A percentile compares a stretch with the other conserved stretches of the same genome.
Conservation (phyloP, 768 basidiomycete species). For the Pulveroboletus ravenelii region DNA sequence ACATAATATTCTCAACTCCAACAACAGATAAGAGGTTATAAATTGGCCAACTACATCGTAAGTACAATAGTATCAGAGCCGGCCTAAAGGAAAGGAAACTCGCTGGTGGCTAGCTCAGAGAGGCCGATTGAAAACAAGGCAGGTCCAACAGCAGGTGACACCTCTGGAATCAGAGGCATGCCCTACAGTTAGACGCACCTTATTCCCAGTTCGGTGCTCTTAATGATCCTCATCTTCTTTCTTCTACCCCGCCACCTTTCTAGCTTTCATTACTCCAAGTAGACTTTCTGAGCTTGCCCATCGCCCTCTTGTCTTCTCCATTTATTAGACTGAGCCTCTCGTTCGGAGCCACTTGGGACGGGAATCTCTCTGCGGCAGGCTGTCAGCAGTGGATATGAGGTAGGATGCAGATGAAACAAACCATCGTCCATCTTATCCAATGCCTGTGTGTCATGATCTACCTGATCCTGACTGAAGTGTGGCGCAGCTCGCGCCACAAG, state of each 20-base stretch:
- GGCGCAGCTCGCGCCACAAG: conserved; percentile 5
- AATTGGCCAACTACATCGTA: too few relatives aligned
- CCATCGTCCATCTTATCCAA: conserved; percentile 6
- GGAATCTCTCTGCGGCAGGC: background rate
- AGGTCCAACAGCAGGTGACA: conserved; percentile 18
- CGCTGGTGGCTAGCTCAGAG: background rate
- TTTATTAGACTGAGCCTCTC: conserved; percentile 1
- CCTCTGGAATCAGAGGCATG: conserved; percentile 6
- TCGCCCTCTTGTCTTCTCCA: background rate
- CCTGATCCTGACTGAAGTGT: background rate
- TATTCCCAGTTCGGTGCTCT: background rate
- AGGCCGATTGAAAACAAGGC: conserved; percentile 7
- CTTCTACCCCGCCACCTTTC: background rate
- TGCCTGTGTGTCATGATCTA: background rate
- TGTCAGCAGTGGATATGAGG: background rate
- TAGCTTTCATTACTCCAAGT: background rate
- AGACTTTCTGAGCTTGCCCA: background rate
- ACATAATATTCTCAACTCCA: too few relatives aligned
- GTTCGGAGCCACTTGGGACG: conserved; percentile 8
- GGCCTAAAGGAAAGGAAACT: too few relatives aligned
- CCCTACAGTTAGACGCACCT: conserved; percentile 24
- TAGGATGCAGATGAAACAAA: background rate
- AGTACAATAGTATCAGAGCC: too few relatives aligned
- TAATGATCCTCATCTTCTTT: background rate
- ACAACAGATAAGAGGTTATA: too few relatives aligned